Evolutionary conservation across 495 filamentous ascomycete species (phyloP).

Genomic region (Aspergillus campestris): DNA sequence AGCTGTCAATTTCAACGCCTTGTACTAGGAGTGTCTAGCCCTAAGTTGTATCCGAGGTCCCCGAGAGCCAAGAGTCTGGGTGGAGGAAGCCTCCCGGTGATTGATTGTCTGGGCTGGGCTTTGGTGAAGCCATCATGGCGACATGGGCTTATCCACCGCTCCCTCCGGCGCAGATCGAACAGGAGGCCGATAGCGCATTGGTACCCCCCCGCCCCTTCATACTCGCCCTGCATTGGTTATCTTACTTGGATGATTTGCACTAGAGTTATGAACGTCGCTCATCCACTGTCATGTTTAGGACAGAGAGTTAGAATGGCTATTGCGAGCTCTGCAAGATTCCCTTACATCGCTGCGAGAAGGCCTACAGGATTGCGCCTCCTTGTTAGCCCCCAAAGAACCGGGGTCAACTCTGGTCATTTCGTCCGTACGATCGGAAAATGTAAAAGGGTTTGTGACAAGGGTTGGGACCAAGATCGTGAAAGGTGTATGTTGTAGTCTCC

Average conservation of each 20-base stretch:
- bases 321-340: conserved; percentile 67
- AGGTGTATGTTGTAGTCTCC: conserved; percentile 44
- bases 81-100: not conserved
- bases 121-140: conserved; percentile 46
- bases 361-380: conserved; percentile 76
- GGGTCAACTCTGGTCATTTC: conserved; percentile 82
- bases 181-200: conserved; percentile 58
- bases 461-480: conserved; percentile 69
- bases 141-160: conserved; percentile 72
- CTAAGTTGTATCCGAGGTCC: not conserved
- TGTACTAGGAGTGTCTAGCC: not conserved
- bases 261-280: too few relatives aligned
- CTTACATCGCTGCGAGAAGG: conserved; percentile 71
- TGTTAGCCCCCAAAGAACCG: conserved; percentile 74
- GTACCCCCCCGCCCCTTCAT: conserved; percentile 28
- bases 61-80: not conserved
- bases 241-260: too few relatives aligned
- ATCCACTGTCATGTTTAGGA: conserved; percentile 33
- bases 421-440: conserved; percentile 75
- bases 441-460: conserved; percentile 86
- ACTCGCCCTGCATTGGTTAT: not conserved
- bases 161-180: conserved; percentile 51
- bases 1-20: too few relatives aligned
- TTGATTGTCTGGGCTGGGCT: not conserved
- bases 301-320: conserved; percentile 81